Base-by-base conservation (phyloP, 192 early-diverging fungal genomes). In the Jimgerdemannia lactiflua region DNA sequence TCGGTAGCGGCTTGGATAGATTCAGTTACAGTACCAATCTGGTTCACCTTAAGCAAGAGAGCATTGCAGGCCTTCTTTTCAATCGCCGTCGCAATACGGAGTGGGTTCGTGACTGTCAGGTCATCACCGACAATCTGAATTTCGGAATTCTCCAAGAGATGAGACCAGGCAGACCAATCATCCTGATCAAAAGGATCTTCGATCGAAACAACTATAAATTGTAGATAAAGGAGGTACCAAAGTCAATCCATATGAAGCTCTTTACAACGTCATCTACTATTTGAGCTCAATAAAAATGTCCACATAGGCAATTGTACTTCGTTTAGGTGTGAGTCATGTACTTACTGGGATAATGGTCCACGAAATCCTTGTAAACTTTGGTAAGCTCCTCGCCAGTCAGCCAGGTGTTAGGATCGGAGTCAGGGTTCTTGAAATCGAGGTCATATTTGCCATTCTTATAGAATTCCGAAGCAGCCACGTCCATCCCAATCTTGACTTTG, bases 181-280 rank as follows among this genome's bases (percentile, higher is more conserved):
- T 99, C 97, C 89, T 99, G 97, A 87, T 99, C 97, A 79, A 97
- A 99, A 78, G 97, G 96, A 87, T 99, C 97, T 86, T 99, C 97
- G 78, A 99, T 96, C 71, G 95, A 97, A 74, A 96, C 92, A 67
- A 98, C 80, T 29, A 29, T 29, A 29, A 29, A 29, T 82, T 54
- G 3, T 70, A 10, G 18, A 10, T 43, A 65, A 75, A 14, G 39
- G n/a, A 73, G 64, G 69, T 43, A 42, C 39, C 71, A 72, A 54
- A 72, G 65, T 72, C 71, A 44, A 70, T 19, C 39, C 0, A 67
- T 3, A 44, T 18, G 64, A 17, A 10, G 59, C 70, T 42, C 4
- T 72, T 43, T 3, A 39, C 8, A 9, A n/a, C 4, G 14, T 0
- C 39, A 20, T 11, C 11, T 39, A 20, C 67, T 73, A 3, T 18